These are phyloP conservation scores for Lyophyllum semitale DNA, from an alignment of 768 basidiomycete species.

Conservation along the genomic window DNA sequence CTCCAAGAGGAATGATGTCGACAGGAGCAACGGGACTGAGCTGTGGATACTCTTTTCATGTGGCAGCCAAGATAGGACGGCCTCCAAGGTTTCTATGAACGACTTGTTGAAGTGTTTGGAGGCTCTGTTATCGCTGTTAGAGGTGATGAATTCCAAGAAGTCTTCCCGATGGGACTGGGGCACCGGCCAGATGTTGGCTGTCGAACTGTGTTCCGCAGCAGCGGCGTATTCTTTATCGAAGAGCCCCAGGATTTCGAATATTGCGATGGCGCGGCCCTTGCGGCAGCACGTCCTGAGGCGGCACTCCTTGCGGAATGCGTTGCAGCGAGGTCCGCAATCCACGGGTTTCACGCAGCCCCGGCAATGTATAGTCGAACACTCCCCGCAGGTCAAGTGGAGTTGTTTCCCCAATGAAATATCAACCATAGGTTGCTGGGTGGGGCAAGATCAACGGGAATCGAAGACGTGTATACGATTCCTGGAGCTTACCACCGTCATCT, in stretches of 20 bases:
- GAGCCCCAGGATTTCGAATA: constrained; percentile 11
- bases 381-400: constrained; percentile 11
- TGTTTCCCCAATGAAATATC: not conserved
- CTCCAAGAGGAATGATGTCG: constrained; percentile 10
- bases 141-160: constrained; percentile 4
- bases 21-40: not conserved
- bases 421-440: not conserved
- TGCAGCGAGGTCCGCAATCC: constrained; percentile 8
- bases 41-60: not conserved
- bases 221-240: constrained; percentile 12
- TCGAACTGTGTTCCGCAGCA: not conserved
- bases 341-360: constrained; percentile 9
- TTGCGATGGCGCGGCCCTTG: constrained; percentile 12
- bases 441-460: not conserved
- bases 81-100: not conserved
- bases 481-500: constrained; percentile 3
- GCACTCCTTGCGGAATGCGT: not conserved
- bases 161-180: not conserved
- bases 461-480: not conserved
- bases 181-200: not conserved
- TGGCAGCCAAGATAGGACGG: constrained; percentile 7
- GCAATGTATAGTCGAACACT: constrained; percentile 11
- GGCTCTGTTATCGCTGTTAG: not conserved
- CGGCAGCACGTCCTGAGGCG: constrained; percentile 13
- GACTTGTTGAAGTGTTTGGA: not conserved